Conservation (phyloP, 106 monocot species). For the Iris macrosiphon region DNA sequence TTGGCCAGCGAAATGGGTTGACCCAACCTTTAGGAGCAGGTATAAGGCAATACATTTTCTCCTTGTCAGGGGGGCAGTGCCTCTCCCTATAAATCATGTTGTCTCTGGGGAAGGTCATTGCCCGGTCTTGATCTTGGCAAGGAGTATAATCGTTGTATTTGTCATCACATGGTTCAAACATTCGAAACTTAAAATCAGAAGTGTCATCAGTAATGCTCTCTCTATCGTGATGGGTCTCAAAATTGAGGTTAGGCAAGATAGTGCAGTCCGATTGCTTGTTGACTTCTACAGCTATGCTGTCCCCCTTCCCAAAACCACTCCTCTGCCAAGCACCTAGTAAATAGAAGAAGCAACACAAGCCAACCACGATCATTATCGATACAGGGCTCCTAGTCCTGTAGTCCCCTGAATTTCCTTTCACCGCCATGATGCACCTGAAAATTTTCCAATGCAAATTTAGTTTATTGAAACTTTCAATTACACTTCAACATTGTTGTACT, state of each 20-base stretch:
- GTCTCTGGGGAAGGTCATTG: slow-evolving; percentile 49
- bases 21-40: slow-evolving; percentile 58
- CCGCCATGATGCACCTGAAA: slow-evolving; percentile 5
- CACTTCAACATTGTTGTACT: too few relatives aligned
- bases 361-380: slow-evolving; percentile 3
- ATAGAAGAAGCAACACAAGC: slow-evolving; percentile 14
- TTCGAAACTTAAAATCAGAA: slow-evolving; percentile 5
- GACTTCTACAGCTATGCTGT: slow-evolving; percentile 41
- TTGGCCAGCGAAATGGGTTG: slow-evolving; percentile 61
- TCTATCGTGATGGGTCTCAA: slow-evolving; percentile 37
- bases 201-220: slow-evolving; percentile 1
- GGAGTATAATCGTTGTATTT: slow-evolving; percentile 54
- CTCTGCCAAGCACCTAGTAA: slow-evolving; percentile 48
- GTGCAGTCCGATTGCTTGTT: slow-evolving; percentile 38
- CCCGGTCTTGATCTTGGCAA: slow-evolving; percentile 59
- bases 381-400: background rate
- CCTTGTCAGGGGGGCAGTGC: slow-evolving; percentile 44
- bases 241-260: slow-evolving; percentile 37
- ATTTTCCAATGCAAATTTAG: background rate
- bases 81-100: slow-evolving; percentile 68
- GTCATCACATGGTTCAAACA: slow-evolving; percentile 35
- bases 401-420: slow-evolving; percentile 10
- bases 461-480: too few relatives aligned
- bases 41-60: slow-evolving; percentile 48
- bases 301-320: slow-evolving; percentile 47